Evolutionary conservation across 495 filamentous ascomycete species (phyloP), one percentile per base, ranked within the genome.

Genomic region (Trichoderma virens): DNA sequence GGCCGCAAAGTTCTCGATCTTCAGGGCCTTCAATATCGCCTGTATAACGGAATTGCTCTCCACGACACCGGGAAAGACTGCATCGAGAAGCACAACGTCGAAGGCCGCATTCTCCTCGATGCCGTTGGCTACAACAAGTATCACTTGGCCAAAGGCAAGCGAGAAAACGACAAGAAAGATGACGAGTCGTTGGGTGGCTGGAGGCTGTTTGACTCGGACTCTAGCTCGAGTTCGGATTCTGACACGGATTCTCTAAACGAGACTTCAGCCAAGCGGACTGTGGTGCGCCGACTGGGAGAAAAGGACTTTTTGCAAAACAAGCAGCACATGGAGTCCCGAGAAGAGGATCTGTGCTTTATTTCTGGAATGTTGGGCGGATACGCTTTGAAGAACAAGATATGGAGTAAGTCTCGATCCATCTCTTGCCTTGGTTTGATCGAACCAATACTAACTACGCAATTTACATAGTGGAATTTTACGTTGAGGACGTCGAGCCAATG

Each of bases 311-410:
- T 67, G 35, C 67, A 67, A 62, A 75, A 74, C 60, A 74, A 69
- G 60, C 23, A 62, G 60, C 54, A 62, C 4, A 62, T 73, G 66
- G 47, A 72, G n/a, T 67, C 35, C 0, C 56, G 62, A 13, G 66
- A 71, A 59, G 62, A 69, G 1, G 59, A 74, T 35, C 68, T 77
- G n/a, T 70, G 75, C 66, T 75, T 69, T 59, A 71, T 78, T 59
- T 65, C 69, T 2, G 75, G 72, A 30, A 51, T 75, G 27, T 65
- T 78, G n/a, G 63, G 72, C n/a, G 77, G 76, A 0, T 79, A 74
- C 63, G 67, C 72, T n/a, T 67, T 78, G 41, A 76, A 75, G 65
- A 73, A 70, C 47, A 77, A 78, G 67, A 62, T 72, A 1, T 79
- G 75, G 76, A 28, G 51, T 60, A 59, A 35, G 38, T 60, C 2